A percentile compares a stretch with the other conserved stretches of the same genome.
phyloP scores from a whole-genome alignment of 805 yeast genomes.

The Yarrowia sp. region DNA sequence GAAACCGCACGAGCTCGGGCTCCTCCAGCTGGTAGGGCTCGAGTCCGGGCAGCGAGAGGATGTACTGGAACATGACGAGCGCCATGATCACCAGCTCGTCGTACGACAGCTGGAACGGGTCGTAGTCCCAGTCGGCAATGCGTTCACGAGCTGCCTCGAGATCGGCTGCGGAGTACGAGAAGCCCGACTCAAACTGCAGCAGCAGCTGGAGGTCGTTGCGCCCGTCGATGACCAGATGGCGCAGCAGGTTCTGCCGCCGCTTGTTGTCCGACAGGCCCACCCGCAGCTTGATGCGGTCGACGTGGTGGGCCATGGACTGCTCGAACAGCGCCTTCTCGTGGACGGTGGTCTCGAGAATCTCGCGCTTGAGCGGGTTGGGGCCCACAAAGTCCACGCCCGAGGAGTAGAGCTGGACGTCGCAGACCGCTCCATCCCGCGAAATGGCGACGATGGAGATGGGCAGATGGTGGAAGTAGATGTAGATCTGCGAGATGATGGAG shows the following conservation, averaged over 20 bases:
- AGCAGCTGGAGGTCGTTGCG: conserved; percentile 11
- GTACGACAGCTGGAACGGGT: conserved; percentile 15
- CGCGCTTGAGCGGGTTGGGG: conserved; percentile 22
- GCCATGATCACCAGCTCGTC: conserved; percentile 24
- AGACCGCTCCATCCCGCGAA: conserved; percentile 2
- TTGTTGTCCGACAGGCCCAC: conserved; percentile 20
- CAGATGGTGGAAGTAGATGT: conserved; percentile 25
- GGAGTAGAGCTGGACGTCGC: conserved; percentile 18
- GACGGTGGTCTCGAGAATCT: conserved; percentile 3
- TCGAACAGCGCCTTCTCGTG: not conserved
- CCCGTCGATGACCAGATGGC: conserved; percentile 19
- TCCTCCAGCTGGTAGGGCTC: conserved; percentile 35
- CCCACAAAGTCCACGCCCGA: conserved; percentile 24
- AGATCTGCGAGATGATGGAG: conserved; percentile 20
- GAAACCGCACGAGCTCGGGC: conserved; percentile 55
- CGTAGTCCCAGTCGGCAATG: conserved; percentile 23
- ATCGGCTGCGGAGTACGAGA: not conserved
- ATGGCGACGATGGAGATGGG: conserved; percentile 20
- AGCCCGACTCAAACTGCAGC: conserved; percentile 11
- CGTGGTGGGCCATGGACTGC: conserved; percentile 6
- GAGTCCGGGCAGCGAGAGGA: conserved; percentile 28
- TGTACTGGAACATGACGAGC: conserved; percentile 21
- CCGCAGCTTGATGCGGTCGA: conserved; percentile 23
- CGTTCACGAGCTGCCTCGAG: conserved; percentile 4
- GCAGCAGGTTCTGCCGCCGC: conserved; percentile 24